Evolutionary conservation across 768 basidiomycete species (phyloP).

Genomic region (Naematelia encephala): DNA sequence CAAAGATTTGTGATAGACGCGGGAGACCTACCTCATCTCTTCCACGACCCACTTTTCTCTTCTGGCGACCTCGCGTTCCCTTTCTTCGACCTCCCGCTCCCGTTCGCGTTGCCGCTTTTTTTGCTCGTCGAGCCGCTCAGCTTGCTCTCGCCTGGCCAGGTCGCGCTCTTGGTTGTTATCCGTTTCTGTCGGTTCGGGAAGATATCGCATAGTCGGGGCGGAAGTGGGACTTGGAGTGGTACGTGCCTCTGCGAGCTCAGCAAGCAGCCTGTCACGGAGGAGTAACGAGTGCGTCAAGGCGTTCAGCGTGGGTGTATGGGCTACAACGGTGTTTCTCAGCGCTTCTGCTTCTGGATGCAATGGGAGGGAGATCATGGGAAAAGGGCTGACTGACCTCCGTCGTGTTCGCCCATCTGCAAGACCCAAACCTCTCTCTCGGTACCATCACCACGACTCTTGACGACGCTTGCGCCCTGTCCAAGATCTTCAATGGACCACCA

Average conservation of each 20-base stretch:
- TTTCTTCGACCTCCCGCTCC: conserved; percentile 34
- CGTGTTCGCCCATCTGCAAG: conserved; percentile 18
- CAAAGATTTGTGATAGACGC: neutral
- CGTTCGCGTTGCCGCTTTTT: conserved; percentile 25
- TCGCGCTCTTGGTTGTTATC: neutral
- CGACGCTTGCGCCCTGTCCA: conserved; percentile 40
- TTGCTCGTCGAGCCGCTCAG: conserved; percentile 27
- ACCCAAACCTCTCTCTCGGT: conserved; percentile 40
- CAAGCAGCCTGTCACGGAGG: conserved; percentile 31
- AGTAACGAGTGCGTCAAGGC: conserved; percentile 40
- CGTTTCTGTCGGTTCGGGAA: neutral
- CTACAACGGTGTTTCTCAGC: neutral
- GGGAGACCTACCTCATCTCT: conserved; percentile 34
- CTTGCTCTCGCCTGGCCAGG: conserved; percentile 17
- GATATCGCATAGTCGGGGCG: no score
- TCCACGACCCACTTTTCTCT: conserved; percentile 44
- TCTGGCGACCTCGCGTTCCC: conserved; percentile 34
- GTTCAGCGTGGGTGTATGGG: conserved; percentile 13
- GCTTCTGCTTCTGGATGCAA: neutral
- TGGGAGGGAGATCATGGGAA: neutral
- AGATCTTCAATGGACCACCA: conserved; percentile 45
- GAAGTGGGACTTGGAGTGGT: conserved; percentile 12
- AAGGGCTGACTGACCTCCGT: conserved; percentile 19
- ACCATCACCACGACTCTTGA: conserved; percentile 21
- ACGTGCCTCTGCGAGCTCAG: conserved; percentile 15